Conservation (phyloP, 2,329 filamentous ascomycete genomes). For the Colletotrichum sp. region DNA sequence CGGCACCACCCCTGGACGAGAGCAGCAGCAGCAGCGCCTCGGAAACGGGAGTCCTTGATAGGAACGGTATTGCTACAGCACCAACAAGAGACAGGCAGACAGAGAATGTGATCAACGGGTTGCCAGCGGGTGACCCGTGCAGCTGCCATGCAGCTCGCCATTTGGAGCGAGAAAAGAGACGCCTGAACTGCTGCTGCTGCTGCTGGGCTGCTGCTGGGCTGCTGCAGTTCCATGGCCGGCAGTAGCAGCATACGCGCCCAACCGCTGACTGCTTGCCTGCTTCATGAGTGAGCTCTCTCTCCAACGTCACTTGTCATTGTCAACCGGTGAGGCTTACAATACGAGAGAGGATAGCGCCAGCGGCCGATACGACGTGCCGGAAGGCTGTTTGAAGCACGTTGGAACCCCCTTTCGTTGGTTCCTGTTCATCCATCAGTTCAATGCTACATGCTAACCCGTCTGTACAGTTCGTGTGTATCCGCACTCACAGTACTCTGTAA, state of each 20-base stretch:
- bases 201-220: too few species aligned
- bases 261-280: not conserved
- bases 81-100: not conserved
- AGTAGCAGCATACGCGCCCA: not conserved
- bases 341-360: not conserved
- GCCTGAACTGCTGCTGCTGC: not conserved
- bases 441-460: not conserved
- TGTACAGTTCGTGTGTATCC: not conserved
- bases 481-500: not conserved
- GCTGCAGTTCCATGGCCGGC: not conserved
- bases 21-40: not conserved
- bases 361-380: not conserved
- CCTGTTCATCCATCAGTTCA: not conserved
- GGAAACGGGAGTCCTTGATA: slow-evolving; percentile 5
- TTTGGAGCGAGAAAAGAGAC: not conserved
- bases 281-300: not conserved
- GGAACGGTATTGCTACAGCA: not conserved
- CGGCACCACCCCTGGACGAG: not conserved
- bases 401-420: not conserved
- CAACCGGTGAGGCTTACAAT: not conserved
- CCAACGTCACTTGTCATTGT: not conserved
- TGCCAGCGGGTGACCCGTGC: slow-evolving; percentile 9
- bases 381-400: not conserved
- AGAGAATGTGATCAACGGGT: not conserved
- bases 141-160: slow-evolving; percentile 11